Base-by-base conservation (phyloP, 2,329 filamentous ascomycete species). In the Leptographium radiaticola region DNA sequence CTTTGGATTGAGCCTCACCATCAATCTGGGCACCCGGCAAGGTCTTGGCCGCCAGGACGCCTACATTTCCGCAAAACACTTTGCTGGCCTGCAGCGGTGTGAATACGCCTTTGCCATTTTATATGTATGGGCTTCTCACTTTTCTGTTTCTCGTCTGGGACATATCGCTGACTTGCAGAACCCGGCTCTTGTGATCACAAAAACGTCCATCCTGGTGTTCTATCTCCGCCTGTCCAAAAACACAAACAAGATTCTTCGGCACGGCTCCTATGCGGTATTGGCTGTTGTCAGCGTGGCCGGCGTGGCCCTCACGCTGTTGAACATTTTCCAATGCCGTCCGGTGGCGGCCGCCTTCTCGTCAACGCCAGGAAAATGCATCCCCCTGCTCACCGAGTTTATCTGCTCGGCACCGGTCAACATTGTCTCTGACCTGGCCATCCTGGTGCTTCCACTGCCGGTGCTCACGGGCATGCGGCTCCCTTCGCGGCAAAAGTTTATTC, bases 181-280 rank as follows among this genome's bases (percentile, higher is more conserved):
- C 64, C 89, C 89, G 13, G 85, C 87, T 4, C 74, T 95, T 54
- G 94, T 95, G 87, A 83, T 86, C 3, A 89, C 88, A 51, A 96
- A 96, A 70, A 89, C 87, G 0, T 94, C 89, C n/a, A 87, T 96
- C 61, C 75, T 96, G 55, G 76, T 93, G 52, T 96, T 96, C 68
- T 96, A 94, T 69, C 75, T 96, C 50, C 84, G 85, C 43, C 75
- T 96, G 49, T 87, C 88, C 31, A 85, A 84, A 62, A 86, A 88
- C 56, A 83, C 80, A 0, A 82, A 94, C 60, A 80, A 81, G 58
- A 74, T 90, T 50, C 84, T 95, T 59, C 81, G 86, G 56, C 80
- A 85, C 68, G 83, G 84, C n/a, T 93, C 88, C n/a, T 89, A 89
- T 73, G 73, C 77, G 6, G 89, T 87, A 0, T 72, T 96, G 2